These are phyloP conservation scores for Agrocybe pediades DNA, from an alignment of 768 basidiomycete genomes.

Conservation along the genomic window DNA sequence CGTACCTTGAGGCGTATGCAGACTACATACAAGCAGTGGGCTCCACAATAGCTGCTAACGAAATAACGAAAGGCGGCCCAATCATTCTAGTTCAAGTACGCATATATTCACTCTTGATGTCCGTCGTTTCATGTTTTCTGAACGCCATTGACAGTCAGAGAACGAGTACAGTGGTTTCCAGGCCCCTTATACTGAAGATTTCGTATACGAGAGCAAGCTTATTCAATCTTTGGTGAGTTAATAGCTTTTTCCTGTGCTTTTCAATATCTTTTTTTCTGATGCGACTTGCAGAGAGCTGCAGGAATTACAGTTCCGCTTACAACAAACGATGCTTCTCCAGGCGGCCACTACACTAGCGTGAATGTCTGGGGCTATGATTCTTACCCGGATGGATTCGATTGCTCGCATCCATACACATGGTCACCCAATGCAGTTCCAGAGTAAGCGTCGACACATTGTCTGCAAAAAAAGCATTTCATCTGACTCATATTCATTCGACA, in stretches of 20 bases:
- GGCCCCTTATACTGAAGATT: constrained; percentile 40
- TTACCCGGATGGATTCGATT: constrained; percentile 59
- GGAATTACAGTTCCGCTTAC: constrained; percentile 51
- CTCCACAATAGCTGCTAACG: constrained; percentile 46
- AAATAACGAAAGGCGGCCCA: constrained; percentile 63
- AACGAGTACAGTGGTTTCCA: constrained; percentile 54
- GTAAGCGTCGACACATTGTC: constrained; percentile 18
- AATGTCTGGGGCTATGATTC: constrained; percentile 54
- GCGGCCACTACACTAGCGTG: constrained; percentile 45
- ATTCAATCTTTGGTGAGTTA: constrained; percentile 31
- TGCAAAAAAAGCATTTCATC: neutral
- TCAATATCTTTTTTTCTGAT: neutral
- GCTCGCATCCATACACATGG: constrained; percentile 49
- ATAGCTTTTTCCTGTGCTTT: neutral
- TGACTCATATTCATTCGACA: neutral
- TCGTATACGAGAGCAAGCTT: constrained; percentile 37
- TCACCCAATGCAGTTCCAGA: constrained; percentile 41
- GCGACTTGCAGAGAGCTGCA: constrained; percentile 32
- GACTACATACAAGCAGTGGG: constrained; percentile 52
- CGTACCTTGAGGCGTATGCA: constrained; percentile 48
- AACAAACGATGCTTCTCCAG: constrained; percentile 47
- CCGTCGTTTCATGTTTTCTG: neutral
- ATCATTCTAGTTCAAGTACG: constrained; percentile 44
- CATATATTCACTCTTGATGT: neutral
- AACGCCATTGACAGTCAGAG: constrained; percentile 36